Percentiles rank a stretch among this genome's conserved stretches.
These are phyloP conservation scores for Cyclaneusma minus DNA, from an alignment of 2,329 filamentous ascomycete species.

Conservation along the genomic window DNA sequence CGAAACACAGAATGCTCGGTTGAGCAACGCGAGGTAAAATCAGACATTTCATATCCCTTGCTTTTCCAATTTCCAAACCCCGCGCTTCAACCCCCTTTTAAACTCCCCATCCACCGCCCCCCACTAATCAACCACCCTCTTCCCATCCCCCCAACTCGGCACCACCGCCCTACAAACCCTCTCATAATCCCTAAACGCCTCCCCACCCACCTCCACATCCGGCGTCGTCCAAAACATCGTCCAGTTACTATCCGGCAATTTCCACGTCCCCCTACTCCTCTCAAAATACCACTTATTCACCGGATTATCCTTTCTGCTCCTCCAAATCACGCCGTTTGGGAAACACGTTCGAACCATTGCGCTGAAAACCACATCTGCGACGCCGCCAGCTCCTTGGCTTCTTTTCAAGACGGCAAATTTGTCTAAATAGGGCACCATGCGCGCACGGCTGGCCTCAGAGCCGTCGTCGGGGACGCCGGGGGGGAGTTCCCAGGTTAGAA, in stretches of 20 bases:
- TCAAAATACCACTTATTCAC: constrained; percentile 99
- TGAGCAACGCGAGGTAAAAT: too few relatives aligned
- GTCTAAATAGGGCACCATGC: constrained; percentile 83
- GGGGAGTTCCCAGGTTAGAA: constrained; percentile 86
- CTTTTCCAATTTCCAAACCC: too few relatives aligned
- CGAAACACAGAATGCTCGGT: too few relatives aligned
- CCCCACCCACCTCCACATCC: constrained; percentile 37
- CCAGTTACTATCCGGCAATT: constrained; percentile 73
- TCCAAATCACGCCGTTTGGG: constrained; percentile 80
- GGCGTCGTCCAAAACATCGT: constrained; percentile 97
- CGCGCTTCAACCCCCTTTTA: too few relatives aligned
- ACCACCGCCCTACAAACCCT: constrained; percentile 51
- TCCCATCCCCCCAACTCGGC: constrained; percentile 48
- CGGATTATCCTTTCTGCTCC: constrained; percentile 71
- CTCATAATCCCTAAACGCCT: constrained; percentile 53
- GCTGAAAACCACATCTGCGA: constrained; percentile 93
- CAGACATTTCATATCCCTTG: too few relatives aligned
- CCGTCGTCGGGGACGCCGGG: constrained; percentile 37
- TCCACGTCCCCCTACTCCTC: constrained; percentile 67
- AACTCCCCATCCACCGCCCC: too few relatives aligned
- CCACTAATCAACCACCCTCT: constrained; percentile 41
- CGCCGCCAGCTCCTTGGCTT: constrained; percentile 78
- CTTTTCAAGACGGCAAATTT: constrained; percentile 90
- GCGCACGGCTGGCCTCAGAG: constrained; percentile 32
- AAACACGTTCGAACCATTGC: constrained; percentile 87